Evolutionary conservation across 2,329 filamentous ascomycete genomes (phyloP), one percentile per base, ranked within the genome.

Genomic region (Penicillium griseofulvum): DNA sequence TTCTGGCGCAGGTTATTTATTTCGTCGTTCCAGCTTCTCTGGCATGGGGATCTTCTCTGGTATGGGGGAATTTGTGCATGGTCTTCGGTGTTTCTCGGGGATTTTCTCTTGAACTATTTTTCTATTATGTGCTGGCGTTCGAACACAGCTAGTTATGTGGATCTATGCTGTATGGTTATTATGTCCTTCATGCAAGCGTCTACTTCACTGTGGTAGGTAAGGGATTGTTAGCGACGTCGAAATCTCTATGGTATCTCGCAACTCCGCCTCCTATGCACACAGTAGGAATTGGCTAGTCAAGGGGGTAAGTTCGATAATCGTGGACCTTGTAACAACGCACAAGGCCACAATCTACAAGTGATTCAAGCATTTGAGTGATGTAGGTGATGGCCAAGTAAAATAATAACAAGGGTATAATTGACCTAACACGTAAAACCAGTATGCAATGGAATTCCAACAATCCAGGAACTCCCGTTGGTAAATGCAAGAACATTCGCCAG

Each of bases 401-500:
- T 33, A 14, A 33, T 33, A 33, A 34, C 43, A 34, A 24, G 45
- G 48, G 48, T 50, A 50, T 50, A 50, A 50, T 50, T 50, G 28
- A 44, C 29, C n/a, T 19, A 33, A 22, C n/a, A 17, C 9, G 10
- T 31, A 41, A 19, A 50, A 26, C 19, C 38, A 50, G 38, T 33
- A 28, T 26, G 17, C 48, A 43, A 50, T 28, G 29, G 16, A 33
- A 14, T 9, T 10, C 29, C 4, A 24, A 22, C 16, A 34, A 44
- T 6, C 29, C 28, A 44, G 19, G 16, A 42, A 50, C 48, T 43
- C 48, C 48, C 11, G 16, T 43, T 11, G 38, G 28, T 11, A 50
- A 34, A 54, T 54, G 52, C 52, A 58, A 42, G 11, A 43, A 42
- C 39, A 31, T 46, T 10, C 45, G 24, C 44, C 34, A 45, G n/a